Evolutionary conservation across 768 basidiomycete species (phyloP), one percentile per base, ranked within the genome.

Genomic region (Agaricus blazei): DNA sequence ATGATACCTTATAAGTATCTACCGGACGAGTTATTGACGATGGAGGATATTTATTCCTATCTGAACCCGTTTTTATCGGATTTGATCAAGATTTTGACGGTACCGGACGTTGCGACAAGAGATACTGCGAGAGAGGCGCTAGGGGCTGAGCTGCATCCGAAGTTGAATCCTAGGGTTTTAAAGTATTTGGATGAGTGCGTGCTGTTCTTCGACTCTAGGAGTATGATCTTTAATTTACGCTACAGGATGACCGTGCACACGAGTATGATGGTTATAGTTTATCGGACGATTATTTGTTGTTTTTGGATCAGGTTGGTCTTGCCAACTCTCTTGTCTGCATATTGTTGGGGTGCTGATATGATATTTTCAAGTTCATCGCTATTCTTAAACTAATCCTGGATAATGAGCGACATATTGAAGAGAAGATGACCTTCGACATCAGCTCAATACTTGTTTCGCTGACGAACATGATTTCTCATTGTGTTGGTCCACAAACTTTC

Each of bases 311-410:
- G 75, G 90, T 87, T 50, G 27, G 34, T 38, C 11, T 34, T 34
- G 19, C 14, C 27, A 26, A 59, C 58, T 23, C 42, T 28, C 3
- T 11, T n/a, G 41, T 8, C 7, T 45, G 24, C 49, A 48, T 15
- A 19, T 38, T 34, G 27, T 5, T 26, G n/a, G 19, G 1, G 27
- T 27, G n/a, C 11, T 47, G 7, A 56, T 44, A 14, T 15, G 19
- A 6, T 29, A 36, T 44, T 19, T 12, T 47, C n/a, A 65, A 95
- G 86, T 83, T 87, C 58, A 82, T 90, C 48, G 75, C 82, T 0
- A 83, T 95, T 28, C 70, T 95, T 46, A 89, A 88, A 62, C 76
- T 88, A 7, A 76, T 91, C 44, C 76, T 90, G n/a, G 90, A 93
- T 55, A 89, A 88, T 56, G 75, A 79, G 15, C 76, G 83, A 23